A percentile compares a stretch with the other conserved stretches of the same genome.
Evolutionary conservation across 768 basidiomycete genomes (phyloP).

Genomic region (Mycena floridula): DNA sequence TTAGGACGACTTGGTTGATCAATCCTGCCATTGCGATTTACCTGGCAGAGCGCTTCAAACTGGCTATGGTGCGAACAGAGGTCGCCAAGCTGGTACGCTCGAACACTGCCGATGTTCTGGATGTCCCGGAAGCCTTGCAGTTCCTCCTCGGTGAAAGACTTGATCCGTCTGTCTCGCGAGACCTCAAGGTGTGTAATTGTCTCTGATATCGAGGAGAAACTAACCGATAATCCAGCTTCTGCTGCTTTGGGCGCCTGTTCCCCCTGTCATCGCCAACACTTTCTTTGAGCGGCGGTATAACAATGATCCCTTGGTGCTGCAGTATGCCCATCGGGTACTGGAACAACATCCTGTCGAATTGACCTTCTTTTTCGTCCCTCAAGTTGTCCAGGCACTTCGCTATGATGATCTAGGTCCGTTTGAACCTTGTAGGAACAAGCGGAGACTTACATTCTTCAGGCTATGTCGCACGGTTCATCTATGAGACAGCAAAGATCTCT

Average conservation of each 20-base stretch:
- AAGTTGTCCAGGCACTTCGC: slow-evolving; percentile 94
- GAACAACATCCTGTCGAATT: slow-evolving; percentile 92
- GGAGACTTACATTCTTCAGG: slow-evolving; percentile 41
- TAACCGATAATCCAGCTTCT: slow-evolving; percentile 55
- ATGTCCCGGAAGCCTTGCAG: slow-evolving; percentile 74
- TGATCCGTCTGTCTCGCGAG: slow-evolving; percentile 49
- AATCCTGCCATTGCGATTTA: slow-evolving; percentile 79
- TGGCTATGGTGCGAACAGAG: slow-evolving; percentile 57
- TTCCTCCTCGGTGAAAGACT: slow-evolving; percentile 74
- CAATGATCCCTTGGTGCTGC: slow-evolving; percentile 79
- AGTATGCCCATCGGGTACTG: slow-evolving; percentile 94
- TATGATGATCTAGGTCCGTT: slow-evolving; percentile 77
- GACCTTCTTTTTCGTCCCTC: slow-evolving; percentile 98
- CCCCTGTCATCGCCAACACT: slow-evolving; percentile 74
- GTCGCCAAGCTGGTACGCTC: slow-evolving; percentile 70
- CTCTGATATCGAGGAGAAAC: not conserved
- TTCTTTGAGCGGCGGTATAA: slow-evolving; percentile 84
- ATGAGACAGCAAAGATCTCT: slow-evolving; percentile 95
- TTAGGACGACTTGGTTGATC: slow-evolving; percentile 75
- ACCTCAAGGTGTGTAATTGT: slow-evolving; percentile 59
- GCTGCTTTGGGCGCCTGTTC: slow-evolving; percentile 82
- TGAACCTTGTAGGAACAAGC: not conserved
- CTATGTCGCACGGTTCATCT: slow-evolving; percentile 92
- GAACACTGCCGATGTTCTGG: slow-evolving; percentile 61
- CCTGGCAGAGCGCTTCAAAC: slow-evolving; percentile 86